These are phyloP conservation scores for Wakefieldia striispora DNA, from an alignment of 768 basidiomycete genomes.

Conservation along the genomic window DNA sequence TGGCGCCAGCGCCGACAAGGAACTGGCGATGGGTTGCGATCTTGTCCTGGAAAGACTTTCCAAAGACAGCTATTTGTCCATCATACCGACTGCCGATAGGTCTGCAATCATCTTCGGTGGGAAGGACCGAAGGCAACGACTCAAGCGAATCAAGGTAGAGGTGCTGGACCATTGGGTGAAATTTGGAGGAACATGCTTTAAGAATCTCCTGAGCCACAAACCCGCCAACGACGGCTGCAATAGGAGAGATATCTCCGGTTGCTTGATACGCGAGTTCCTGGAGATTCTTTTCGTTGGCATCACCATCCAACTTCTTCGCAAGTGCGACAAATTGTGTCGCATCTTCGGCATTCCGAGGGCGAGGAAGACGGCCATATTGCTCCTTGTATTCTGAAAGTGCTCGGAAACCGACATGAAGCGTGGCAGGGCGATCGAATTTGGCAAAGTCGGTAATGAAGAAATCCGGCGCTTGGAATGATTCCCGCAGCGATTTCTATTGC, in stretches of 20 bases:
- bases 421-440: conserved; percentile 90
- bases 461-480: conserved; percentile 80
- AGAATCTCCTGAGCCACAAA: conserved; percentile 98
- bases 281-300: conserved; percentile 78
- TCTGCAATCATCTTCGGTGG: conserved; percentile 80
- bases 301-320: conserved; percentile 74
- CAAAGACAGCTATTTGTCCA: conserved; percentile 94
- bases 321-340: conserved; percentile 68
- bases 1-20: conserved; percentile 97
- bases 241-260: conserved; percentile 82
- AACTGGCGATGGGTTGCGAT: conserved; percentile 89
- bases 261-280: conserved; percentile 91
- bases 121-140: conserved; percentile 74
- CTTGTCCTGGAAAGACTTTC: conserved; percentile 88
- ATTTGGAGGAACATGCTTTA: conserved; percentile 96
- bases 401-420: conserved; percentile 93
- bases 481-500: conserved; percentile 85
- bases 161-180: conserved; percentile 93
- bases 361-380: conserved; percentile 67
- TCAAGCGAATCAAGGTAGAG: conserved; percentile 98
- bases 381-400: conserved; percentile 79
- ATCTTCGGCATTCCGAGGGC: conserved; percentile 80
- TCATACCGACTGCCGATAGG: conserved; percentile 87
- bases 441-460: conserved; percentile 95
- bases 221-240: conserved; percentile 92